Base-by-base conservation (phyloP, 2,329 filamentous ascomycete species). In the Alternaria angustiovoidea region DNA sequence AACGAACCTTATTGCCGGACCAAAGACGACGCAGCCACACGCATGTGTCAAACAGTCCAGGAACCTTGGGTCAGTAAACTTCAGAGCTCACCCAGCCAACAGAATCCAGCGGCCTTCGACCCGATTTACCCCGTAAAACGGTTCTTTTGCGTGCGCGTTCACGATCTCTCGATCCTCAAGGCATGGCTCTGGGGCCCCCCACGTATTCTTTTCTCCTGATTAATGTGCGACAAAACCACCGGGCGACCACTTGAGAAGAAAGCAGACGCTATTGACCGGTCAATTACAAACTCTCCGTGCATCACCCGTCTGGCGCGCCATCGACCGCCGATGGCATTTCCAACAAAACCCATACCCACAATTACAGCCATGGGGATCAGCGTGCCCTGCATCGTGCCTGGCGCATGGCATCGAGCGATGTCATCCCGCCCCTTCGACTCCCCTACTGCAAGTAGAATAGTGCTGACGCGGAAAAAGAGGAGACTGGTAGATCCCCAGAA, bases 371-470 rank as follows among this genome's bases (percentile, higher is more conserved):
- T 20, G 28, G 57, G 14, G 51, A 46, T 46, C 38, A 56, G 42
- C 30, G 22, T 36, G 32, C 44, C 47, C 44, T 36, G 43, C 46
- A 41, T 39, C 41, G 53, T 55, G 41, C 54, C 46, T 47, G 56
- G 26, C 47, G 57, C 46, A 46, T 18, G 57, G 32, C 57, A 60
- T 55, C 57, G 57, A 57, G 46, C 46, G 22, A 46, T 57, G 38
- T 46, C 44, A 32, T 59, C 16, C 42, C 24, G 52, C 34, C 44
- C n/a, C 42, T 22, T 34, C 14, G n/a, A n/a, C 22, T 41, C 34
- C 18, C 28, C 16, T 34, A 2, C 51, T 43, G 26, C 28, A 53
- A 53, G 24, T 38, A 36, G 46, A 36, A 49, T 36, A 36, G 30
- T 22, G 46, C 46, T 49, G 30, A 36, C 14, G n/a, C 20, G 32